A percentile compares a stretch with the other conserved stretches of the same genome.
Evolutionary conservation across 2,329 filamentous ascomycete species (phyloP).

Genomic region (Aspergillus sp.): DNA sequence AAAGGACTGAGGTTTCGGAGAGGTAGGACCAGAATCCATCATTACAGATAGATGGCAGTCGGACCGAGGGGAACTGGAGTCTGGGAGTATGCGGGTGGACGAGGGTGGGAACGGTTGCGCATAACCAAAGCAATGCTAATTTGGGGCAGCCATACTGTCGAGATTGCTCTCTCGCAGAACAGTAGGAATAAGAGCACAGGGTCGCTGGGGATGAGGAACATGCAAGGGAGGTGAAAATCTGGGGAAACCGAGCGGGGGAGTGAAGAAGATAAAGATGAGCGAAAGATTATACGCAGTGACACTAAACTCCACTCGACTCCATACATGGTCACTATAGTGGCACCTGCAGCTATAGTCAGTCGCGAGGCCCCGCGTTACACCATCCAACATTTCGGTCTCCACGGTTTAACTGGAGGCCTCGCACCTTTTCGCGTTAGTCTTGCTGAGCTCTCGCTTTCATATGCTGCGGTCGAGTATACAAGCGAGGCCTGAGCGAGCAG

Average conservation of each 20-base stretch:
- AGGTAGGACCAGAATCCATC: constrained; percentile 24
- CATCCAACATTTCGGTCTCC: not conserved
- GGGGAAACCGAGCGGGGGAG: constrained; percentile 17
- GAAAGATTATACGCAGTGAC: constrained; percentile 3
- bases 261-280: constrained; percentile 8
- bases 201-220: not conserved
- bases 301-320: not conserved
- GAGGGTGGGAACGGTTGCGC: not conserved
- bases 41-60: not conserved
- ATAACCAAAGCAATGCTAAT: not conserved
- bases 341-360: constrained; percentile 6
- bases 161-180: not conserved
- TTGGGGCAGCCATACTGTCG: not conserved
- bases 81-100: not conserved
- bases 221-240: constrained; percentile 11
- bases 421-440: not conserved
- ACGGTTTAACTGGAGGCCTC: no score
- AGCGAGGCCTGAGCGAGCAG: constrained; percentile 3
- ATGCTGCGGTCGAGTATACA: not conserved
- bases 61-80: no score
- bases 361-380: constrained; percentile 6
- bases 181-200: not conserved
- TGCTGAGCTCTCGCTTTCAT: not conserved
- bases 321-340: not conserved
- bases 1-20: constrained; percentile 22